Conservation (phyloP, 1,284 basidiomycete species). For the Uromyces viciae-fabae region DNA sequence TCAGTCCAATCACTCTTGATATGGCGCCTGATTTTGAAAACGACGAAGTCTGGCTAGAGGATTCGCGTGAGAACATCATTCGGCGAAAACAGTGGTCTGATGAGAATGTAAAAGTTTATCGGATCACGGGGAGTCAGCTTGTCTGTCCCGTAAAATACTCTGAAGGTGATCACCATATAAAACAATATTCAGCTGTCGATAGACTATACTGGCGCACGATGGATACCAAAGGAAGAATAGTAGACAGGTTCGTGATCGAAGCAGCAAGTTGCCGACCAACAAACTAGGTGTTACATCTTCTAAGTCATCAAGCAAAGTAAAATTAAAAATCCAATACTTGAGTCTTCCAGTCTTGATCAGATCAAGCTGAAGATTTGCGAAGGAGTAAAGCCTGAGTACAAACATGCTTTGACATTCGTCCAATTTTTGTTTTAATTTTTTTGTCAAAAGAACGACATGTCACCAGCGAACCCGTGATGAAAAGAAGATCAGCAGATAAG, state of each 20-base stretch:
- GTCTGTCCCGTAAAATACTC: conserved; percentile 30
- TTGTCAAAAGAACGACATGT: too few species aligned
- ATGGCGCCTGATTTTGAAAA: conserved; percentile 31
- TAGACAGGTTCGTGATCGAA: conserved; percentile 38
- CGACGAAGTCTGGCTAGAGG: conserved; percentile 3
- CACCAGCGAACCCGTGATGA: too few species aligned
- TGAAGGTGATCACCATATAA: conserved; percentile 30
- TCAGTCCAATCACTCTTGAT: conserved; percentile 27
- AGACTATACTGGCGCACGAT: conserved; percentile 34
- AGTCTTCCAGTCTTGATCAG: too few species aligned
- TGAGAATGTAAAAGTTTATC: conserved; percentile 34
- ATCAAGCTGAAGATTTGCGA: too few species aligned
- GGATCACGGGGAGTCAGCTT: conserved; percentile 25
- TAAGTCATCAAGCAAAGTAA: too few species aligned
- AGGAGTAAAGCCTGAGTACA: too few species aligned
- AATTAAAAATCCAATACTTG: too few species aligned
- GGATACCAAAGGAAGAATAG: conserved; percentile 20
- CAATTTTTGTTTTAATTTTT: too few species aligned
- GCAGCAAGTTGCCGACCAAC: conserved; percentile 30
- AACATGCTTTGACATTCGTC: too few species aligned
- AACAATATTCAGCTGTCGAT: conserved; percentile 32
- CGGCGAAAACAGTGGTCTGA: conserved; percentile 19
- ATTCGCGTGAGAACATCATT: conserved; percentile 27
- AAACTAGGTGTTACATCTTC: too few species aligned
- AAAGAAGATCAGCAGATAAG: too few species aligned